Percentiles rank a stretch among this genome's conserved stretches.
Evolutionary conservation across 345 rosid species (phyloP).

Genomic region (Ceriops decandra): DNA sequence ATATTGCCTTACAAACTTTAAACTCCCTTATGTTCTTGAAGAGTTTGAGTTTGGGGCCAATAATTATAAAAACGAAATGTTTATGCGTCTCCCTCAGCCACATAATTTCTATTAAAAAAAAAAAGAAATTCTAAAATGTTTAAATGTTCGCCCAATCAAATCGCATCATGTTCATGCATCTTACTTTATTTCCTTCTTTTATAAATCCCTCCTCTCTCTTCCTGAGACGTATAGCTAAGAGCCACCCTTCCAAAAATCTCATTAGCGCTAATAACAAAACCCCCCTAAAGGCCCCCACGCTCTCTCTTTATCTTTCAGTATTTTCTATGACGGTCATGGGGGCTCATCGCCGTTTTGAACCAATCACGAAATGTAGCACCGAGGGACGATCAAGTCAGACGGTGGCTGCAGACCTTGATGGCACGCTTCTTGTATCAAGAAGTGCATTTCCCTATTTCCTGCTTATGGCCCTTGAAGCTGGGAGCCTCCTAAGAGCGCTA

Average conservation of each 20-base stretch:
- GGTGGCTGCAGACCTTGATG: constrained; percentile 76
- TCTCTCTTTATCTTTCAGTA: neutral
- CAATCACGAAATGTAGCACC: constrained; percentile 45
- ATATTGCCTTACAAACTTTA: neutral
- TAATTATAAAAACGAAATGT: too few species aligned
- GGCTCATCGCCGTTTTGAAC: constrained; percentile 46
- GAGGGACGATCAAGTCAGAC: constrained; percentile 71
- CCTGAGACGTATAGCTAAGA: too few species aligned
- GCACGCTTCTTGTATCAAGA: constrained; percentile 72
- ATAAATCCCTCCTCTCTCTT: constrained; percentile 22
- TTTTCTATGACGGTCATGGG: constrained; percentile 40
- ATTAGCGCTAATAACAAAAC: too few species aligned
- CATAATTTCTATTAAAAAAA: neutral
- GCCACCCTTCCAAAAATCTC: neutral
- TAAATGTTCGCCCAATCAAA: constrained; percentile 18
- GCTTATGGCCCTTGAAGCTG: constrained; percentile 88
- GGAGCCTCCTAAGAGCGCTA: constrained; percentile 62
- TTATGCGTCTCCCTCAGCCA: neutral
- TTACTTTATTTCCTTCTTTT: constrained; percentile 23
- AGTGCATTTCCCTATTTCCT: constrained; percentile 85
- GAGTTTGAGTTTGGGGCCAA: too few species aligned
- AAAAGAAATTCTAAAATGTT: neutral
- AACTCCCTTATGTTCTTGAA: too few species aligned
- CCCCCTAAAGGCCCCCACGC: neutral
- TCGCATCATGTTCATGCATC: constrained; percentile 21